A percentile compares a stretch with the other conserved stretches of the same genome.
Evolutionary conservation across 2,329 filamentous ascomycete species (phyloP).

Genomic region (Fonsecaea pedrosoi): DNA sequence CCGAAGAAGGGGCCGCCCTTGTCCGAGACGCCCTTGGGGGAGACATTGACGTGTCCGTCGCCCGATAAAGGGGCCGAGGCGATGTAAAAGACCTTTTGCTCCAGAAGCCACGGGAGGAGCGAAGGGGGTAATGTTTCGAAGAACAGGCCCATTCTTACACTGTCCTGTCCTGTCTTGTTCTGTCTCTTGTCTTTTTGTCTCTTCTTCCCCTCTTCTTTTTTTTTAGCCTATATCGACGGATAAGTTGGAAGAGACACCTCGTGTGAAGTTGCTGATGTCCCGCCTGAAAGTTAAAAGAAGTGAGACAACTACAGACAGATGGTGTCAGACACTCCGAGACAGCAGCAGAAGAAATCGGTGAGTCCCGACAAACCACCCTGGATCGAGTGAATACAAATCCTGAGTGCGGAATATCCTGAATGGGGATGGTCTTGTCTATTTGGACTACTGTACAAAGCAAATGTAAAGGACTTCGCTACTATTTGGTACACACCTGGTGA

Average conservation of each 20-base stretch:
- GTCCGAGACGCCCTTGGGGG: constrained; percentile 73
- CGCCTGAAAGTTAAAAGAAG: not conserved
- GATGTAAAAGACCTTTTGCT: constrained; percentile 77
- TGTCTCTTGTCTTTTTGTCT: not conserved
- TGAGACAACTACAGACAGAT: not conserved
- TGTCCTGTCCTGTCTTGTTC: not conserved
- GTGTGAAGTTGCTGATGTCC: not conserved
- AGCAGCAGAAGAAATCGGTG: not conserved
- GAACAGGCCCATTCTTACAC: constrained; percentile 62
- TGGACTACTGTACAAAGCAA: not conserved
- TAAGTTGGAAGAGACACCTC: not conserved
- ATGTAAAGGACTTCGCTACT: not conserved
- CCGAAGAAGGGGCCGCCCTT: constrained; percentile 66
- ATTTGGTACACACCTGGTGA: not conserved
- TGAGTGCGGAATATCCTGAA: not conserved
- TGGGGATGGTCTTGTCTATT: not conserved
- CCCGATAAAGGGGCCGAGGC: constrained; percentile 73
- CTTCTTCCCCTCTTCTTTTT: too few relatives aligned
- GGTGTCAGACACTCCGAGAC: not conserved
- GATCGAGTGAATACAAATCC: not conserved
- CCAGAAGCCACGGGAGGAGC: constrained; percentile 68
- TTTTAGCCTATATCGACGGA: not conserved
- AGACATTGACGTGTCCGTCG: constrained; percentile 72
- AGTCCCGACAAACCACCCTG: too few relatives aligned
- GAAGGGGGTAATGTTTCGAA: constrained; percentile 62